Evolutionary conservation across 2,329 filamentous ascomycete species (phyloP), one percentile per base, ranked within the genome.

Genomic region (Pseudogymnoascus sp.): DNA sequence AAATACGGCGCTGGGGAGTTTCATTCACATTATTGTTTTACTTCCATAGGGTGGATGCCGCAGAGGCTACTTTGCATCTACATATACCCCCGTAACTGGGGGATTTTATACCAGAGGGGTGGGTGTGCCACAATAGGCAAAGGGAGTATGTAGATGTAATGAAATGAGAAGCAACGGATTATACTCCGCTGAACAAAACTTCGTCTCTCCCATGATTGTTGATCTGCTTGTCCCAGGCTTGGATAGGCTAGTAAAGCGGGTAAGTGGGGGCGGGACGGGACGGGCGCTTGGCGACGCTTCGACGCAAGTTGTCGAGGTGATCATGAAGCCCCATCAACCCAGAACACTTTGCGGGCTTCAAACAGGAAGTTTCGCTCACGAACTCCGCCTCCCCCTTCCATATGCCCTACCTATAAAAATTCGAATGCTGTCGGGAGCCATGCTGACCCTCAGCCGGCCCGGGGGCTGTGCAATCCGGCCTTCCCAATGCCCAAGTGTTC

Each of bases 71-170:
- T 12, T 54, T 54, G 22, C 43, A 54, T 54, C 43, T 54, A 54
- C 43, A 54, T 54, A 54, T 54, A 32, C 8, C 43, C 43, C 25
- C 43, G 43, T 54, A 12, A 11, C 6, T n/a, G 25, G 11, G 43
- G 25, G 4, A 30, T 18, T 22, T 54, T 54, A 54, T 54, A 54
- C 43, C 43, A 30, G 43, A 18, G 43, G 43, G 11, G 34, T 54
- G n/a, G 43, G 28, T n/a, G 14, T 28, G 41, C 41, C 41, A 5
- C 8, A n/a, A 32, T 30, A n/a, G n/a, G 25, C 25, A 54, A 18
- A 8, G 25, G 14, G 43, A 54, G 43, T 54, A 54, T 54, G 25
- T 54, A 54, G 43, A 54, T 30, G 43, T 54, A 54, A 54, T 30
- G 14, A 54, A 54, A 54, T 54, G 43, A 54, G 25, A 54, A 54